Percentiles rank a stretch among this genome's conserved stretches.
Evolutionary conservation across 2,329 filamentous ascomycete species (phyloP).

Genomic region (Aspergillaceae sp.): DNA sequence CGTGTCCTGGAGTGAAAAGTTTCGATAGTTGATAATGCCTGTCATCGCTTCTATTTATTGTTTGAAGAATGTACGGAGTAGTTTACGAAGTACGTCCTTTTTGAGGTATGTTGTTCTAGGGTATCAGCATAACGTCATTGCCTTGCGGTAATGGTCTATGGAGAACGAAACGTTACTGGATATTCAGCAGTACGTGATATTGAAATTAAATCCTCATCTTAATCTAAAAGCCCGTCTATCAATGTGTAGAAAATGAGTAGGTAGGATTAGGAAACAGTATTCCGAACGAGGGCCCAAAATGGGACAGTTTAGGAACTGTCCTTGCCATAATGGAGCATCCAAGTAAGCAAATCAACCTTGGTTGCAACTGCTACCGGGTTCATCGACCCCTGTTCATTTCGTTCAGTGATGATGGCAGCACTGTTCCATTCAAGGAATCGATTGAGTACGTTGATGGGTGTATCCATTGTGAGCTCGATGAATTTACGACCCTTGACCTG

Average conservation of each 20-base stretch:
- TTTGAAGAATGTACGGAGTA: neutral
- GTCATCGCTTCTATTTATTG: constrained; percentile 11
- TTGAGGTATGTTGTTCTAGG: neutral
- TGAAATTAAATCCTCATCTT: too few species aligned
- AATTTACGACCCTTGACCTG: constrained; percentile 58
- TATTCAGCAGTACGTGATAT: too few species aligned
- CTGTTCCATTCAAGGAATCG: constrained; percentile 98
- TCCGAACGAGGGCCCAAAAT: neutral
- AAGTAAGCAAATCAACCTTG: constrained; percentile 90
- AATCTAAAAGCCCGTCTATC: too few species aligned
- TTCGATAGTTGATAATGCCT: constrained; percentile 18
- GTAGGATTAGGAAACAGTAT: too few species aligned
- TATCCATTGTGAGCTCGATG: constrained; percentile 89
- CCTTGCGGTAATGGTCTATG: too few species aligned
- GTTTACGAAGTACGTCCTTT: neutral
- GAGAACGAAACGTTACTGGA: too few species aligned
- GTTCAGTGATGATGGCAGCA: constrained; percentile 86
- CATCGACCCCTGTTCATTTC: constrained; percentile 48
- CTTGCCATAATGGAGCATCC: constrained; percentile 65
- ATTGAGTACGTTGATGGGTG: constrained; percentile 71
- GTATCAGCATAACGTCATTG: constrained; percentile 1
- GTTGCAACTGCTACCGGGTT: constrained; percentile 88
- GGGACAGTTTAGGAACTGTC: constrained; percentile 5
- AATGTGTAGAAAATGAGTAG: too few species aligned
- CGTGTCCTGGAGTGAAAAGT: constrained; percentile 20